Evolutionary conservation across 352 stramenopile species (phyloP), one percentile per base, ranked within the genome.

Genomic region (Phytophthora foliorum): DNA sequence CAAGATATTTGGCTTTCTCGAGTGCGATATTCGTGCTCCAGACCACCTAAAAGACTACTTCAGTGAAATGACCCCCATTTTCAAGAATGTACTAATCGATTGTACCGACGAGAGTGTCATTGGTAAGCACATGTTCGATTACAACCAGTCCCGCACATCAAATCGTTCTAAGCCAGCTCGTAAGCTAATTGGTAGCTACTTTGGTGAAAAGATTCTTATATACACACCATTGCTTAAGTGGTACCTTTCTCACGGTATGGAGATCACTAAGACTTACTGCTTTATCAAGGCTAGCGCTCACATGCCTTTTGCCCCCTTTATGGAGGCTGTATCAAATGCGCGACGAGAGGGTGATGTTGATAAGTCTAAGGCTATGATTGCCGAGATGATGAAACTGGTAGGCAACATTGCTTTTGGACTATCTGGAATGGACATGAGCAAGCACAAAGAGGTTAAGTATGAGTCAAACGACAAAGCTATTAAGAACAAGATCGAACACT

Each of bases 221-320:
- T 81, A 81, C 36, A 63, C 69, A 0, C 68, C 72, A 7, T 25
- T 79, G 16, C 42, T 84, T 0, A 79, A 77, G 16, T 83, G 75
- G 72, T 83, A 83, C 22, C 4, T 83, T 19, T 17, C 21, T 11
- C 67, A 82, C 24, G 75, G 75, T 4, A 32, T 80, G 9, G 50
- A 58, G 14, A 54, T 78, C 38, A 75, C 53, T 4, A 72, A 75
- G 22, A 66, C 41, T 36, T 68, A 82, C 41, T 53, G 22, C 17
- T 80, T 80, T 27, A 42, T 3, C 6, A 34, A 34, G 8, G 29
- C 29, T 0, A 34, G 29, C 29, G 11, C 29, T 13, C 29, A 34
- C 8, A 34, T 13, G 29, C 7, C 29, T 0, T 80, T 73, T 52
- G 60, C 54, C 52, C 4, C 22, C 59, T 72, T 57, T 41, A 62